These are phyloP conservation scores for Prinsepia uniflora DNA, from an alignment of 306 rosid species.

Conservation along the genomic window DNA sequence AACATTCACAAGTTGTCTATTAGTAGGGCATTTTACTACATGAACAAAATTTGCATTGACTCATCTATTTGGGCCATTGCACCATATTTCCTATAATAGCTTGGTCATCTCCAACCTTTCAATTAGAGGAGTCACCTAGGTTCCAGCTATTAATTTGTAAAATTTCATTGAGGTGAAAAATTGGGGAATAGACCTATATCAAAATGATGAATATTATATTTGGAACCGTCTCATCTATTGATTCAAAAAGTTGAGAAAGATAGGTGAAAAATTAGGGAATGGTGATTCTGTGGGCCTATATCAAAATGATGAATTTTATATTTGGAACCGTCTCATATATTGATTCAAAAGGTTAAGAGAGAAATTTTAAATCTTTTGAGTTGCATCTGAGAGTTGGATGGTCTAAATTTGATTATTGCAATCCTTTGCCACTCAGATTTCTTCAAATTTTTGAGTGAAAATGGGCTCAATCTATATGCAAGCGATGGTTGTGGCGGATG, in stretches of 20 bases:
- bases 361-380: neutral
- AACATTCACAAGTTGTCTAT: neutral
- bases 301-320: neutral
- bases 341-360: neutral
- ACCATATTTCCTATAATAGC: neutral
- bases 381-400: neutral
- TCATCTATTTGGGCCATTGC: neutral
- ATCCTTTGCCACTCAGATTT: neutral
- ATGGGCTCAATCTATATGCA: neutral
- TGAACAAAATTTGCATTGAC: neutral
- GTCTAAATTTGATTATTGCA: neutral
- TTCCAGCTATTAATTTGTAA: neutral
- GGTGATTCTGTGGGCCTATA: neutral
- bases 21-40: neutral
- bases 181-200: neutral
- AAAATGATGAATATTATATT: neutral
- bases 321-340: neutral
- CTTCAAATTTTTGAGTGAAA: neutral
- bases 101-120: neutral
- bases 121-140: neutral
- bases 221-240: neutral
- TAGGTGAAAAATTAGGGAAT: neutral
- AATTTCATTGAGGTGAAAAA: neutral
- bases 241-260: neutral
- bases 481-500: neutral